A percentile compares a stretch with the other conserved stretches of the same genome.
Evolutionary conservation across 148 eudicot species (phyloP).

Genomic region (Vaccinium myrtillus): DNA sequence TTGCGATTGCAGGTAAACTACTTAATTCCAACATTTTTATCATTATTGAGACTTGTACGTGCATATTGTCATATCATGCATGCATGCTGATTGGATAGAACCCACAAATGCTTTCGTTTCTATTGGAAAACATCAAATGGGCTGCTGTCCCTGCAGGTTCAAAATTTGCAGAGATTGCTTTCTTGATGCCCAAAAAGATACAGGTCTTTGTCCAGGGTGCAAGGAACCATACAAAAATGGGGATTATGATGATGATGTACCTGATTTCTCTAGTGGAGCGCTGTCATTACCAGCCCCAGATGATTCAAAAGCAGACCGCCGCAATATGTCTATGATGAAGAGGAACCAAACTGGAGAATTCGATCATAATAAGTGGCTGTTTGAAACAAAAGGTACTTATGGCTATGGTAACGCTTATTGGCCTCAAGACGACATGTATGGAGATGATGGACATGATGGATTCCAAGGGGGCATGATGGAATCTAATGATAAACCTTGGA

Average conservation of each 20-base stretch:
- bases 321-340: slow-evolving; percentile 41
- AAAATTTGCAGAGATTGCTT: slow-evolving; percentile 79
- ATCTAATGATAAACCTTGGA: slow-evolving; percentile 67
- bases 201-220: slow-evolving; percentile 83
- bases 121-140: neutral
- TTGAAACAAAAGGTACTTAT: slow-evolving; percentile 78
- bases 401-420: slow-evolving; percentile 81
- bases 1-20: slow-evolving; percentile 71
- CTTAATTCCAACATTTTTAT: neutral
- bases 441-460: slow-evolving; percentile 45
- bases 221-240: slow-evolving; percentile 65
- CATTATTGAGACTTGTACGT: too few relatives aligned
- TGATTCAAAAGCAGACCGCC: slow-evolving; percentile 28
- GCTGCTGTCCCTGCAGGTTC: slow-evolving; percentile 43
- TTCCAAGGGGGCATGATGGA: slow-evolving; percentile 32
- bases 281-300: slow-evolving; percentile 60
- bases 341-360: slow-evolving; percentile 67
- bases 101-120: neutral
- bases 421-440: slow-evolving; percentile 58
- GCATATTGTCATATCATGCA: neutral
- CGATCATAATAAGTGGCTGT: slow-evolving; percentile 83
- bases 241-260: slow-evolving; percentile 51
- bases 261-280: slow-evolving; percentile 45
- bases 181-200: slow-evolving; percentile 65
- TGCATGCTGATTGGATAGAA: neutral